Conservation (phyloP, 2,329 filamentous ascomycete species). For the Hawksworthiomyces lignivorus region DNA sequence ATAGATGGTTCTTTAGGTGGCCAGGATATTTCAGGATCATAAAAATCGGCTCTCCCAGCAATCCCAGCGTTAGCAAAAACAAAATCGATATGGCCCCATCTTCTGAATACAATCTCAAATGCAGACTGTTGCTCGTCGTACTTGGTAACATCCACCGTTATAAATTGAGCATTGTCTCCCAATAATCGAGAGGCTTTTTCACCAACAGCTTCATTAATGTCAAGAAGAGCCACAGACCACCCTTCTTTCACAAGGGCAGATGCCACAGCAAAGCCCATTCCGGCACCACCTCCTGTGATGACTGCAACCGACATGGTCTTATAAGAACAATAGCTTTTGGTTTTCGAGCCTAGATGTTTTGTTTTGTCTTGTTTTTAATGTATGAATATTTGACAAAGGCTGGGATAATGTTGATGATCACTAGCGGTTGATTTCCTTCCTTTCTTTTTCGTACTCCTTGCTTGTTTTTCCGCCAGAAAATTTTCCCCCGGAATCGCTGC, state of each 20-base stretch:
- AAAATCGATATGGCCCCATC: conserved; percentile 20
- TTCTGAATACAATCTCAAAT: conserved; percentile 24
- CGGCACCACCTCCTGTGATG: conserved; percentile 2
- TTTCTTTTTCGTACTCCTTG: too few species aligned
- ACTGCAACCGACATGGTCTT: neutral
- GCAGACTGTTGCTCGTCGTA: conserved; percentile 24
- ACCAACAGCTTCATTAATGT: neutral
- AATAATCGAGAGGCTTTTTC: neutral
- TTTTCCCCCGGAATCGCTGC: too few species aligned
- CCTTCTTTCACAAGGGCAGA: neutral
- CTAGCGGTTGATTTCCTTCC: too few species aligned
- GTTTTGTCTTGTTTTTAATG: too few species aligned
- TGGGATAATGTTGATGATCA: too few species aligned
- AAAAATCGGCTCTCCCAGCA: conserved; percentile 1
- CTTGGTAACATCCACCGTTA: neutral
- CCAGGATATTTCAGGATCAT: too few species aligned
- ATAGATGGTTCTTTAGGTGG: neutral
- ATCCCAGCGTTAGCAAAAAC: conserved; percentile 7
- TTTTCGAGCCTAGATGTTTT: too few species aligned
- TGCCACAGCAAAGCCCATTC: conserved; percentile 3
- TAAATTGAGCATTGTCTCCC: conserved; percentile 1
- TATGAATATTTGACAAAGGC: too few species aligned
- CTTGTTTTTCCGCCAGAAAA: too few species aligned
- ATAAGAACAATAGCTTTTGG: too few species aligned
- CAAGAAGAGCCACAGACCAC: neutral